These are phyloP conservation scores for Sicyos edulis DNA, from an alignment of 306 rosid species.

Conservation along the genomic window DNA sequence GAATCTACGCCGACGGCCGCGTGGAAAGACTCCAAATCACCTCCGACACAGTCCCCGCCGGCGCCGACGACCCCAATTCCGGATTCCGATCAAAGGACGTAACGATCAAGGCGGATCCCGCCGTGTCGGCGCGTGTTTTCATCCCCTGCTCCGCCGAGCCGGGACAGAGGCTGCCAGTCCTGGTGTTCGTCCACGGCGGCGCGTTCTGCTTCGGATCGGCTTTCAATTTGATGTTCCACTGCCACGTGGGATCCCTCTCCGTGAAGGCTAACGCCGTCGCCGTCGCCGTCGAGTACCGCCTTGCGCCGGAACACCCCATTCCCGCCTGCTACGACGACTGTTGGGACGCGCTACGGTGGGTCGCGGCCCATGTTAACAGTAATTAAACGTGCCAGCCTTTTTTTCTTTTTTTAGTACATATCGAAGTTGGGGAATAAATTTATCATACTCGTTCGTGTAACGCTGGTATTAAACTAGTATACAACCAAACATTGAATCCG, in stretches of 20 bases:
- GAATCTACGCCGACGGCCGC: conserved; percentile 28
- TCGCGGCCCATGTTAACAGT: conserved; percentile 27
- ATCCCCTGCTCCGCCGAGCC: conserved; percentile 18
- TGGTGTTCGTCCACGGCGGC: conserved; percentile 38
- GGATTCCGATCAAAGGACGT: conserved; percentile 29
- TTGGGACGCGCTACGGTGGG: conserved; percentile 47
- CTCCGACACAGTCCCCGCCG: conserved; percentile 20
- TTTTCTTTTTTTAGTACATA: too few relatives aligned
- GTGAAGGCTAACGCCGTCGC: conserved; percentile 26
- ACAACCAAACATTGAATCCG: too few relatives aligned
- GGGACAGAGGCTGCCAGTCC: conserved; percentile 22
- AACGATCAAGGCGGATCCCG: conserved; percentile 26
- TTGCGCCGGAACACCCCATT: conserved; percentile 31
- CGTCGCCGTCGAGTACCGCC: conserved; percentile 37
- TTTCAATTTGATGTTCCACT: conserved; percentile 25
- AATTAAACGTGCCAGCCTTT: background rate
- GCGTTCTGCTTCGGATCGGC: conserved; percentile 35
- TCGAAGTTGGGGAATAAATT: too few relatives aligned
- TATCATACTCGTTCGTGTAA: too few relatives aligned
- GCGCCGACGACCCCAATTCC: conserved; percentile 22
- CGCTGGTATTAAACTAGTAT: too few relatives aligned
- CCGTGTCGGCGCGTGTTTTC: conserved; percentile 33
- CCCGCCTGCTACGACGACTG: conserved; percentile 40
- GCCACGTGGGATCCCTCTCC: conserved; percentile 20
- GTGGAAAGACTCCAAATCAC: background rate